phyloP scores from a whole-genome alignment of 2,329 filamentous ascomycete genomes.

The Beauveria sp. region DNA sequence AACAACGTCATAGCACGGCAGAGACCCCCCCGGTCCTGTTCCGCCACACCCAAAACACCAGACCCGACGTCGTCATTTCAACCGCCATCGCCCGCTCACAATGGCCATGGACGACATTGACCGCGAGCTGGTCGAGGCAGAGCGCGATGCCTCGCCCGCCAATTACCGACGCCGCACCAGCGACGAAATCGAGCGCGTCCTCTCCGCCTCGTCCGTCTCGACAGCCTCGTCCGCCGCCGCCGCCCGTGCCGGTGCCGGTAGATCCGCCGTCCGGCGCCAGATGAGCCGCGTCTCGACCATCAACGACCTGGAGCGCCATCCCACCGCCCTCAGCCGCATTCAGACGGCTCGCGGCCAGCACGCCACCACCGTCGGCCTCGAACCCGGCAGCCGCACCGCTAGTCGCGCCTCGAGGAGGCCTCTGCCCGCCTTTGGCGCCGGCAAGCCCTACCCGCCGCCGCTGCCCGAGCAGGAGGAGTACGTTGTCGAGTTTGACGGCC shows the following conservation, averaged over 20 bases:
- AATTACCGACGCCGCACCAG: conserved; percentile 33
- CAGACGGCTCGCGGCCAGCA: conserved; percentile 65
- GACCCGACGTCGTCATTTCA: too few species aligned
- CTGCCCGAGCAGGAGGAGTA: conserved; percentile 68
- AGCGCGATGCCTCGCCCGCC: conserved; percentile 44
- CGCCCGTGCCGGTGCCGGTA: conserved; percentile 21
- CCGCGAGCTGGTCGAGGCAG: conserved; percentile 43
- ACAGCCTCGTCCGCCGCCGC: conserved; percentile 33
- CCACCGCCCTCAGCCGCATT: conserved; percentile 63
- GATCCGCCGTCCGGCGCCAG: conserved; percentile 29
- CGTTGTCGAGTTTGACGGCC: conserved; percentile 78
- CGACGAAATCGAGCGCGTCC: conserved; percentile 53
- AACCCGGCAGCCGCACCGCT: conserved; percentile 26
- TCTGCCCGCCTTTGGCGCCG: conserved; percentile 61
- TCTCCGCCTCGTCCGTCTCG: conserved; percentile 43
- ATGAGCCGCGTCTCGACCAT: conserved; percentile 59
- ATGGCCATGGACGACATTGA: conserved; percentile 46
- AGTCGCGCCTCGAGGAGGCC: conserved; percentile 47
- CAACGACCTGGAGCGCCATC: conserved; percentile 60
- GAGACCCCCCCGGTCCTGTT: not conserved
- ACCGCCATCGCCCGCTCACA: conserved; percentile 4
- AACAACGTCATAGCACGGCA: conserved; percentile 9
- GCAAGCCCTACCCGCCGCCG: conserved; percentile 65
- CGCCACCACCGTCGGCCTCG: conserved; percentile 59
- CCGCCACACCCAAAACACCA: not conserved